Evolutionary conservation across 441 rosid genomes (phyloP).

Genomic region (Eutrema salsugineum): DNA sequence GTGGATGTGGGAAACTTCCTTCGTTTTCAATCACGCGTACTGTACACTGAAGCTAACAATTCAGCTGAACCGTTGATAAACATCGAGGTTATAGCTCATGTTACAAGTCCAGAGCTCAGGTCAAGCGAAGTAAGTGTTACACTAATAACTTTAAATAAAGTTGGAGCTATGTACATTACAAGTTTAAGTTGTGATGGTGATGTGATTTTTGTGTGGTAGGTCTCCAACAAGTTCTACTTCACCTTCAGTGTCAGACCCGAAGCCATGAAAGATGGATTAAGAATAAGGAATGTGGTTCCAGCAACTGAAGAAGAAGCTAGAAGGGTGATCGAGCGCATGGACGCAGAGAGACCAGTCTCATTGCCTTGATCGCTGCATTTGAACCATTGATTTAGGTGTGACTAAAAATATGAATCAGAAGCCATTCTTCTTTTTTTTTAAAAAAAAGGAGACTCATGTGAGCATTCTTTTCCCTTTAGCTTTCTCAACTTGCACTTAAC

Average conservation of each 20-base stretch:
- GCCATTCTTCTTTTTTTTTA: too few species aligned
- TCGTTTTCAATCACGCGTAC: conserved; percentile 71
- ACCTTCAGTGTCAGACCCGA: conserved; percentile 69
- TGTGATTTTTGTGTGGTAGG: conserved; percentile 38
- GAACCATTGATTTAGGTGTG: background rate
- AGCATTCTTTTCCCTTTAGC: background rate
- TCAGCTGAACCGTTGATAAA: conserved; percentile 70
- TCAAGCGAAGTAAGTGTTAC: conserved; percentile 66
- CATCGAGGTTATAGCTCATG: conserved; percentile 93
- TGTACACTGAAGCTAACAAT: conserved; percentile 67
- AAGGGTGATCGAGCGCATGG: conserved; percentile 72
- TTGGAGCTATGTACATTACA: background rate
- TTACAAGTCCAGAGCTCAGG: conserved; percentile 82
- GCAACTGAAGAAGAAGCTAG: conserved; percentile 77
- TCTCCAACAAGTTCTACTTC: conserved; percentile 79
- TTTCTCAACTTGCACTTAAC: background rate
- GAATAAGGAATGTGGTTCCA: conserved; percentile 75
- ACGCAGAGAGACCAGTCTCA: conserved; percentile 47
- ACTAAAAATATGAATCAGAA: conserved; percentile 5
- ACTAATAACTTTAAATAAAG: background rate
- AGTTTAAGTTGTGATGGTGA: background rate
- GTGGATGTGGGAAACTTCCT: conserved; percentile 90
- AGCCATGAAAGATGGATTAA: conserved; percentile 57
- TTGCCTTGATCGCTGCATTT: conserved; percentile 4
- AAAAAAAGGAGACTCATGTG: background rate